These are phyloP conservation scores for Mallotus japonicus DNA, from an alignment of 441 rosid genomes.

Conservation along the genomic window DNA sequence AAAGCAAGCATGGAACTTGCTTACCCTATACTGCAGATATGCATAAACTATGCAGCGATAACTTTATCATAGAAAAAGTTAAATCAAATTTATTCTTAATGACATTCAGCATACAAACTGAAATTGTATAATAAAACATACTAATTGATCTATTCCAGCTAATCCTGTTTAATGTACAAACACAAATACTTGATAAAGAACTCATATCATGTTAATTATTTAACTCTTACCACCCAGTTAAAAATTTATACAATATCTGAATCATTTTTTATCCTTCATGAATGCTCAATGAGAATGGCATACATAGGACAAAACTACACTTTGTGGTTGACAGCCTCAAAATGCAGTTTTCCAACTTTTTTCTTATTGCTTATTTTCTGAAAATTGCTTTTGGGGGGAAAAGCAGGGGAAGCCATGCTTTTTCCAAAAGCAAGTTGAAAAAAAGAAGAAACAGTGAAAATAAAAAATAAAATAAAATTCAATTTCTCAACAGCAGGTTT, in stretches of 20 bases:
- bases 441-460: too few relatives aligned
- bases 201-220: background rate
- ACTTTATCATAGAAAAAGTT: conserved; percentile 1
- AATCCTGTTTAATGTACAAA: background rate
- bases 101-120: background rate
- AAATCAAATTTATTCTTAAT: conserved; percentile 1
- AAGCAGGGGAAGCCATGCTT: too few relatives aligned
- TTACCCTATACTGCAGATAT: background rate
- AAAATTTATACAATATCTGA: background rate
- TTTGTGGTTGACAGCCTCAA: too few relatives aligned
- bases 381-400: too few relatives aligned
- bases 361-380: too few relatives aligned
- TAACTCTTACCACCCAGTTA: background rate
- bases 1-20: background rate
- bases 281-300: background rate
- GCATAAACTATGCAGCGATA: conserved; percentile 7
- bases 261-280: background rate
- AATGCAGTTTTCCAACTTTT: too few relatives aligned
- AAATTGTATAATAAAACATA: background rate
- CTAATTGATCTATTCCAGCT: background rate
- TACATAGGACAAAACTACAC: background rate
- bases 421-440: too few relatives aligned
- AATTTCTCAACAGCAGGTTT: too few relatives aligned
- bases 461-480: too few relatives aligned
- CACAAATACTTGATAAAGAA: background rate